phyloP scores from a whole-genome alignment of 768 basidiomycete genomes.

The Guyanaporus albipodus region DNA sequence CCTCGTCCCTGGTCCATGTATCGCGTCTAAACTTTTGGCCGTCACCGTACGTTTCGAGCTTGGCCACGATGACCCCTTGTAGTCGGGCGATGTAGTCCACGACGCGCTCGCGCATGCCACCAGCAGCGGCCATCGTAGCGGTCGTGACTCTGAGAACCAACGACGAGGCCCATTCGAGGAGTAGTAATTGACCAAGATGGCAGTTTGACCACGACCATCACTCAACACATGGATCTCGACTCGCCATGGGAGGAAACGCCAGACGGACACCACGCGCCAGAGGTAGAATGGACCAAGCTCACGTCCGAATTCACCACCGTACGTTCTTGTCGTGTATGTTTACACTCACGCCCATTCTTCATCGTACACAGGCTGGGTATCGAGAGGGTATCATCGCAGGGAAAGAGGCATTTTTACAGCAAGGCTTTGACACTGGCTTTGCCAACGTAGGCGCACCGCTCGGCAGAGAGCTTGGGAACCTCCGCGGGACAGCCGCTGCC shows the following conservation, averaged over 20 bases:
- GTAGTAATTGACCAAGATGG: too few species aligned
- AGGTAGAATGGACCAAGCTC: constrained; percentile 66
- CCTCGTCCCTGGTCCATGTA: constrained; percentile 15
- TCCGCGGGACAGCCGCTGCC: constrained; percentile 70
- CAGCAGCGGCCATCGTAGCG: neutral
- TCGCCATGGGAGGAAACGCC: constrained; percentile 60
- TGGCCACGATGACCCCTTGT: constrained; percentile 20
- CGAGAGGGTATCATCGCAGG: constrained; percentile 95
- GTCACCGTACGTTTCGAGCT: constrained; percentile 16
- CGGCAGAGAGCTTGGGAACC: constrained; percentile 70
- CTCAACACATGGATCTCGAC: constrained; percentile 31
- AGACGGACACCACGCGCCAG: constrained; percentile 30
- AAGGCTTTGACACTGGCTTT: constrained; percentile 89
- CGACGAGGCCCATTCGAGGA: too few species aligned
- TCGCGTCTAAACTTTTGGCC: constrained; percentile 15
- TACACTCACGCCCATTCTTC: neutral
- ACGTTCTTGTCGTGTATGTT: constrained; percentile 13
- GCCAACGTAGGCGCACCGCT: constrained; percentile 65
- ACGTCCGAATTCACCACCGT: constrained; percentile 72
- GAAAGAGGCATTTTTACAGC: constrained; percentile 81
- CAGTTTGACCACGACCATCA: too few species aligned
- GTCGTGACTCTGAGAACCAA: neutral
- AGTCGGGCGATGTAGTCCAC: constrained; percentile 9
- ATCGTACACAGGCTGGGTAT: constrained; percentile 76
- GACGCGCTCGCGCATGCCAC: constrained; percentile 14